phyloP scores from a whole-genome alignment of 2,329 filamentous ascomycete species.

The Meredithiella fracta region DNA sequence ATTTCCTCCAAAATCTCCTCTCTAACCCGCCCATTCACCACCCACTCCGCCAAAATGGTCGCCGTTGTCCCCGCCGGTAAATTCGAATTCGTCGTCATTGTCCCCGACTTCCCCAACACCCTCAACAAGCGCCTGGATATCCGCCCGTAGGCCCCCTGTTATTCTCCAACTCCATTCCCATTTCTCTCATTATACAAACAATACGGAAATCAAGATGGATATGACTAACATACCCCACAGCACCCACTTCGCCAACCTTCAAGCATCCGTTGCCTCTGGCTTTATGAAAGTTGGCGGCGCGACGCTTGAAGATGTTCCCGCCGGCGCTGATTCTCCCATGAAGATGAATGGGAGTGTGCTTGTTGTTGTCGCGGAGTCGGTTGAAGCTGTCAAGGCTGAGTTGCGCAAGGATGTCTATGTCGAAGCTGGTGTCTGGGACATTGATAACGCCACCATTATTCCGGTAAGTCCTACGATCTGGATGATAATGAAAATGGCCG shows the following conservation, averaged over 20 bases:
- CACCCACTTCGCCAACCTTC: constrained; percentile 40
- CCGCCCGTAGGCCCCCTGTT: constrained; percentile 31
- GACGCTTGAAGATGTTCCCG: constrained; percentile 47
- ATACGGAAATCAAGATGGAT: too few species aligned
- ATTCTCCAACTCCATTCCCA: background rate
- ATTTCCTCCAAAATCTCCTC: background rate
- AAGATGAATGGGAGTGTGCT: constrained; percentile 63
- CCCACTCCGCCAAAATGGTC: constrained; percentile 19
- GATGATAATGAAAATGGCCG: background rate
- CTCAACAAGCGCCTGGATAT: constrained; percentile 45
- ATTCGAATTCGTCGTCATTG: constrained; percentile 51
- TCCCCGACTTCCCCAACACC: constrained; percentile 48
- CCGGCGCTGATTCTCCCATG: constrained; percentile 34
- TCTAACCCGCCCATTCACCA: background rate
- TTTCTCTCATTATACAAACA: too few species aligned
- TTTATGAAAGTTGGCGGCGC: constrained; percentile 53
- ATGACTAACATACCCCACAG: constrained; percentile 5
- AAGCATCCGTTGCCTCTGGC: constrained; percentile 35
- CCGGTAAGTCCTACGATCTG: constrained; percentile 22
- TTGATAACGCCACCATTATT: constrained; percentile 44
- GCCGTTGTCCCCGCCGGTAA: constrained; percentile 21
- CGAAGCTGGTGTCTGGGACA: constrained; percentile 61
- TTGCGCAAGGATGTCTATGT: constrained; percentile 60
- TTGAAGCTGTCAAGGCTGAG: constrained; percentile 50
- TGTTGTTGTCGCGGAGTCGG: constrained; percentile 47